Conservation (phyloP, 345 rosid species). For the Excoecaria agallocha region DNA sequence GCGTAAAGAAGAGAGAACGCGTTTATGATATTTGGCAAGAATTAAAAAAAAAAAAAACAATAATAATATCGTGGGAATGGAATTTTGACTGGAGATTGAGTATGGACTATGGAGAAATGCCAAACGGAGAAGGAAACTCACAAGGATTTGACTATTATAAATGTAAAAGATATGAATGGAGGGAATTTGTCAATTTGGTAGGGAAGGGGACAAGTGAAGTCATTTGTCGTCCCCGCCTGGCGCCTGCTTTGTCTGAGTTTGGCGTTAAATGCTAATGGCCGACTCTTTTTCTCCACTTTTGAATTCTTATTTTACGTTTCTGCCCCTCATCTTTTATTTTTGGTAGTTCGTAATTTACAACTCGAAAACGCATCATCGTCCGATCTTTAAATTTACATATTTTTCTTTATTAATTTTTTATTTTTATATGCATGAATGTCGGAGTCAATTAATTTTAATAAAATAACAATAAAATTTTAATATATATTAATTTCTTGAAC, state of each 20-base stretch:
- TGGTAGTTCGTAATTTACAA: too few species aligned
- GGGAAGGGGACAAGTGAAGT: background rate
- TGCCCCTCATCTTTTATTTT: background rate
- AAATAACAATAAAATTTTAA: too few species aligned
- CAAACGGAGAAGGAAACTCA: constrained; percentile 1
- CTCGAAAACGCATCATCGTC: too few species aligned
- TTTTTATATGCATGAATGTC: too few species aligned
- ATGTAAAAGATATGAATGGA: constrained; percentile 12
- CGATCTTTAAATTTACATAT: too few species aligned
- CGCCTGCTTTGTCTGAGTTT: constrained; percentile 32
- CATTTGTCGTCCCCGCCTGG: background rate
- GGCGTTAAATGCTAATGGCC: background rate
- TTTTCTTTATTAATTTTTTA: too few species aligned
- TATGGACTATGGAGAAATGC: background rate
- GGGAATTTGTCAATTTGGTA: background rate
- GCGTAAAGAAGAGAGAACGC: background rate
- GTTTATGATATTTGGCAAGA: background rate
- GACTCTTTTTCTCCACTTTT: background rate
- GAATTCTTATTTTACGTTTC: background rate
- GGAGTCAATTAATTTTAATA: too few species aligned
- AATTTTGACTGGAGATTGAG: constrained; percentile 18
- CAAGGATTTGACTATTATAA: constrained; percentile 22
- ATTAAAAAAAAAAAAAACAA: background rate
- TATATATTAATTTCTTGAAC: too few species aligned
- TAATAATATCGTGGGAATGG: constrained; percentile 21